Percentiles rank a stretch among this genome's conserved stretches.
Evolutionary conservation across 2,329 filamentous ascomycete genomes (phyloP).

Genomic region (Ascochyta clinopodiicola): DNA sequence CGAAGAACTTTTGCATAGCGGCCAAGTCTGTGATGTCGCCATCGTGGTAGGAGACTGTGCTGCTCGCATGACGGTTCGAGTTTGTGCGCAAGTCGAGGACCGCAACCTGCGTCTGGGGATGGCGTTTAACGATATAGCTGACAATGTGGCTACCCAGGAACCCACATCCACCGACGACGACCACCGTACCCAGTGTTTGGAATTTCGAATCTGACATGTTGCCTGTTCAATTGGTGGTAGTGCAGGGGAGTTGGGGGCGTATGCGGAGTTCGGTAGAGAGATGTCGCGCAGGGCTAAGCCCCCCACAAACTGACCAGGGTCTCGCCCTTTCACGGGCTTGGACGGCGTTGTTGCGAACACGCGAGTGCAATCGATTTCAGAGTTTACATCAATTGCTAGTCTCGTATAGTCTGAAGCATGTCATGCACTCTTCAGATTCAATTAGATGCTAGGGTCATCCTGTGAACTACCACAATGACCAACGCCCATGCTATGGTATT

Average conservation of each 20-base stretch:
- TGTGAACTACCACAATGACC: not conserved
- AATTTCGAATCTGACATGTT: slow-evolving; percentile 28
- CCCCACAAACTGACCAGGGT: slow-evolving; percentile 23
- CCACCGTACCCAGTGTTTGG: slow-evolving; percentile 53
- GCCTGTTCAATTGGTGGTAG: slow-evolving; percentile 16
- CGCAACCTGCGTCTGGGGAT: slow-evolving; percentile 53
- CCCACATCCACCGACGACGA: slow-evolving; percentile 59
- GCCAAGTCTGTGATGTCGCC: slow-evolving; percentile 58
- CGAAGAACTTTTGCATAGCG: slow-evolving; percentile 51
- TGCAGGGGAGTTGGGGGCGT: slow-evolving; percentile 17
- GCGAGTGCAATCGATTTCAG: not conserved
- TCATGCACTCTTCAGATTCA: not conserved
- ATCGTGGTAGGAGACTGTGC: slow-evolving; percentile 57
- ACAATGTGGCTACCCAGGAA: slow-evolving; percentile 61
- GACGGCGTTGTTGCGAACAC: not conserved
- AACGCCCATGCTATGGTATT: slow-evolving; percentile 25
- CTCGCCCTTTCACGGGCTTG: not conserved
- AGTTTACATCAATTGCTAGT: not conserved
- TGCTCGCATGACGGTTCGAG: slow-evolving; percentile 48
- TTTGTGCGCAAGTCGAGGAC: slow-evolving; percentile 57
- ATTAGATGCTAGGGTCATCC: not conserved
- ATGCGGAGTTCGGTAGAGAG: slow-evolving; percentile 28
- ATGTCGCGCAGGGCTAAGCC: slow-evolving; percentile 19
- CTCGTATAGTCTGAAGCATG: not conserved
- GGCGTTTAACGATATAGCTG: slow-evolving; percentile 50